Conservation (phyloP, 495 filamentous ascomycete species). For the Astrocystis sublimbata region DNA sequence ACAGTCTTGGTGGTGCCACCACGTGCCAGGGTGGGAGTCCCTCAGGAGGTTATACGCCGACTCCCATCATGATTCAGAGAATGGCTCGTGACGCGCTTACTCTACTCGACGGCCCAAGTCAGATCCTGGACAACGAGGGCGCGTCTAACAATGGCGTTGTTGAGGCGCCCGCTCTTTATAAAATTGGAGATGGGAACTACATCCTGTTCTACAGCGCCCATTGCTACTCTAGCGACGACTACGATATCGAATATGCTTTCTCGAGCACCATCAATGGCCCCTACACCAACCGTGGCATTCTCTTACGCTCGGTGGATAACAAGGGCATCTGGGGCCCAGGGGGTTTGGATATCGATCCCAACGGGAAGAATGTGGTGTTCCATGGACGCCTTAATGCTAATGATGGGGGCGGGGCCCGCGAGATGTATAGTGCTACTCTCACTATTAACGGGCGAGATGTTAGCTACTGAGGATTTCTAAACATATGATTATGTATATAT, state of each 20-base stretch:
- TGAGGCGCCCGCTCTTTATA: slow-evolving; percentile 60
- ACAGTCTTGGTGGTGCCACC: slow-evolving; percentile 42
- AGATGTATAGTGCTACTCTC: slow-evolving; percentile 30
- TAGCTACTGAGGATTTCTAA: background rate
- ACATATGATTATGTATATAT: background rate
- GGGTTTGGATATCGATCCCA: slow-evolving; percentile 34
- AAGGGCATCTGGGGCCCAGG: slow-evolving; percentile 31
- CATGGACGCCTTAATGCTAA: slow-evolving; percentile 29
- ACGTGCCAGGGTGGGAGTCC: slow-evolving; percentile 31
- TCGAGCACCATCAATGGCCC: slow-evolving; percentile 47
- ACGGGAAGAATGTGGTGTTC: slow-evolving; percentile 30
- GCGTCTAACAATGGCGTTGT: slow-evolving; percentile 57
- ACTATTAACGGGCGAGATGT: slow-evolving; percentile 28
- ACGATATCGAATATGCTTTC: slow-evolving; percentile 59
- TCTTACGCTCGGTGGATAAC: slow-evolving; percentile 30
- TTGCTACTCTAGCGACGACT: slow-evolving; percentile 53
- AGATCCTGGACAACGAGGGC: slow-evolving; percentile 55
- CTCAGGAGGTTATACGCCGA: slow-evolving; percentile 34
- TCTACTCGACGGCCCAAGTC: slow-evolving; percentile 46
- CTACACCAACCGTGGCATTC: slow-evolving; percentile 44
- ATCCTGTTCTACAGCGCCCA: slow-evolving; percentile 64
- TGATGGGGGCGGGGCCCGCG: slow-evolving; percentile 17
- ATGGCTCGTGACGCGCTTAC: slow-evolving; percentile 53
- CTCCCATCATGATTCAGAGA: slow-evolving; percentile 60
- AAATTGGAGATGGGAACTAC: slow-evolving; percentile 50